These are phyloP conservation scores for Annulohypoxylon maeteangense DNA, from an alignment of 495 filamentous ascomycete species.

Conservation along the genomic window DNA sequence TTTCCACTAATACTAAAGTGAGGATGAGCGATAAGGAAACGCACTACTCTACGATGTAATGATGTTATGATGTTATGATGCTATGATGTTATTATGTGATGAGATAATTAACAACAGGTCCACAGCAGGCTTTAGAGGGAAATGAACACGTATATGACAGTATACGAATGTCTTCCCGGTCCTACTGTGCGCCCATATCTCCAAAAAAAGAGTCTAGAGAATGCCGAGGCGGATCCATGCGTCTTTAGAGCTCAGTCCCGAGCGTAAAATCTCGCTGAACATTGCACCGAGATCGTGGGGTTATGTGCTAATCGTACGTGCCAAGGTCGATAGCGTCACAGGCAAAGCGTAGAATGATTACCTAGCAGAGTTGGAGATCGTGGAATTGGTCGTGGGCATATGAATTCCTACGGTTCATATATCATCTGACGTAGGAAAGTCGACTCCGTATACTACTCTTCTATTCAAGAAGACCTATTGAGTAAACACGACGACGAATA, in stretches of 20 bases:
- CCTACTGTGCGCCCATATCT: conserved; percentile 23
- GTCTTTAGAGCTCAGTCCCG: conserved; percentile 13
- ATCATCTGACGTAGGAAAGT: not conserved
- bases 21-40: conserved; percentile 10
- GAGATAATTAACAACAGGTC: not conserved
- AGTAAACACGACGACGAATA: not conserved
- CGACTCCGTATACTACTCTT: not conserved
- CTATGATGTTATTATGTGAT: too few relatives aligned
- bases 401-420: not conserved
- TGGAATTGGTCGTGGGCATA: not conserved
- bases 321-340: conserved; percentile 12
- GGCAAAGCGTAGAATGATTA: not conserved
- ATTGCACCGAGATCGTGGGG: conserved; percentile 46
- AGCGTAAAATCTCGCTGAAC: conserved; percentile 29
- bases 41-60: not conserved
- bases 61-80: too few relatives aligned
- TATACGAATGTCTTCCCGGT: not conserved
- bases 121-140: not conserved
- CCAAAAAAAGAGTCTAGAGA: conserved; percentile 4
- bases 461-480: not conserved
- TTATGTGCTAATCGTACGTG: conserved; percentile 18
- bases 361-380: conserved; percentile 4
- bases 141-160: conserved; percentile 11
- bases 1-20: conserved; percentile 30
- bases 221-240: conserved; percentile 37